phyloP scores from a whole-genome alignment of 805 yeast genomes.

The Candida manassasensis region DNA sequence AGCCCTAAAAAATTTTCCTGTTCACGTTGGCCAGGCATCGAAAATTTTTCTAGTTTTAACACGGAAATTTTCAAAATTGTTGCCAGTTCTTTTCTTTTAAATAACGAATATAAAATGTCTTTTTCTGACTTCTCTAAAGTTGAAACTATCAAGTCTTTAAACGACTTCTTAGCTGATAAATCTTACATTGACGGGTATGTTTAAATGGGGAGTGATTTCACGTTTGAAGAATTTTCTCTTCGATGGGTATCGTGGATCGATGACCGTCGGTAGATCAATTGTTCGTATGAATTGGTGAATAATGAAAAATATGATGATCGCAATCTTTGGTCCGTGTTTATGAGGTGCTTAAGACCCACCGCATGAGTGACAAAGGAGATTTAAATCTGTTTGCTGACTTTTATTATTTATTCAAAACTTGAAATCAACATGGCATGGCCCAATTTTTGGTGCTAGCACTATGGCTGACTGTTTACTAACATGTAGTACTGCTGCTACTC shows the following conservation, averaged over 20 bases:
- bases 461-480: slow-evolving; percentile 4
- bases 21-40: slow-evolving; percentile 4
- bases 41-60: slow-evolving; percentile 1
- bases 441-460: no score
- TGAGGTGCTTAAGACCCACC: slow-evolving; percentile 96
- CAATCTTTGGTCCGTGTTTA: slow-evolving; percentile 91
- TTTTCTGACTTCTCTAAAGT: slow-evolving; percentile 77
- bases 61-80: neutral
- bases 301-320: slow-evolving; percentile 62
- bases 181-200: slow-evolving; percentile 96
- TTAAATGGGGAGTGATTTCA: neutral
- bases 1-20: slow-evolving; percentile 3
- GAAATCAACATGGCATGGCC: no score
- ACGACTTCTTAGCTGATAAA: slow-evolving; percentile 85
- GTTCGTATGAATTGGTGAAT: neutral
- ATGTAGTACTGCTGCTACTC: slow-evolving; percentile 77
- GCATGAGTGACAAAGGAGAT: slow-evolving; percentile 61
- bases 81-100: slow-evolving; percentile 3
- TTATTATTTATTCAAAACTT: slow-evolving; percentile 1
- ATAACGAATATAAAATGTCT: slow-evolving; percentile 45
- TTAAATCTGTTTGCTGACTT: slow-evolving; percentile 25
- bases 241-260: slow-evolving; percentile 1
- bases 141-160: slow-evolving; percentile 59
- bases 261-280: neutral
- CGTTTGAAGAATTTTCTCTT: neutral